A percentile compares a stretch with the other conserved stretches of the same genome.
Evolutionary conservation across 1,139 yeast species (phyloP).

Genomic region (Cylindricascospora bacillispora): DNA sequence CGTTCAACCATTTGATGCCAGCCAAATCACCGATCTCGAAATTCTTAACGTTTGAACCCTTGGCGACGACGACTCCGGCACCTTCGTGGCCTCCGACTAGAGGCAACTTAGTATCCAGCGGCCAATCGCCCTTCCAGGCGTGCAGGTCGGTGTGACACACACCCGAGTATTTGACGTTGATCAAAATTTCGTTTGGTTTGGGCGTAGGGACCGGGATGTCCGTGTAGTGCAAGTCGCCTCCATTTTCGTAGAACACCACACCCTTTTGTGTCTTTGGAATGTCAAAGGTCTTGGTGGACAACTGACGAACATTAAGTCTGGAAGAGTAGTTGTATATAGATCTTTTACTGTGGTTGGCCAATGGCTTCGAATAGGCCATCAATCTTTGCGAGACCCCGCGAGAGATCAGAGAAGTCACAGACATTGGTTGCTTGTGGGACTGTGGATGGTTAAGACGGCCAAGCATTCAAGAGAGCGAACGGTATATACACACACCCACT

Average conservation of each 20-base stretch:
- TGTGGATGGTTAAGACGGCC: too few species aligned
- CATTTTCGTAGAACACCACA: conserved; percentile 37
- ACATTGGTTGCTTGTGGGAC: too few species aligned
- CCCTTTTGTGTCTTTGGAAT: conserved; percentile 41
- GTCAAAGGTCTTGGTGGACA: conserved; percentile 1
- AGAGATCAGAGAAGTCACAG: too few species aligned
- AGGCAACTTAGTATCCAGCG: conserved; percentile 45
- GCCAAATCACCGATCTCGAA: conserved; percentile 62
- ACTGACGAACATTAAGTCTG: too few species aligned
- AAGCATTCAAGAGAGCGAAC: too few species aligned
- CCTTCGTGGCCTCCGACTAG: conserved; percentile 76
- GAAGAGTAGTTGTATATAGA: too few species aligned
- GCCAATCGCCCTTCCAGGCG: conserved; percentile 67
- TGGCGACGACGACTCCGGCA: conserved; percentile 65
- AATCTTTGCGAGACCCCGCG: too few species aligned
- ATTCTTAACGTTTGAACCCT: conserved; percentile 52
- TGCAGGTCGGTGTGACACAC: conserved; percentile 61
- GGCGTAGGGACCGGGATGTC: conserved; percentile 52
- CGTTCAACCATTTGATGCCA: conserved; percentile 67
- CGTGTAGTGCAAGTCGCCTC: conserved; percentile 39
- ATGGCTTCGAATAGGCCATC: too few species aligned
- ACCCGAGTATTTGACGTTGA: conserved; percentile 54
- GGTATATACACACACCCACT: too few species aligned
- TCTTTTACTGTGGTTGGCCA: too few species aligned
- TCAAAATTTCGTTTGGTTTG: conserved; percentile 45